Evolutionary conservation across 495 filamentous ascomycete species (phyloP).

Genomic region (Pseudomonodictys pantanalensis): DNA sequence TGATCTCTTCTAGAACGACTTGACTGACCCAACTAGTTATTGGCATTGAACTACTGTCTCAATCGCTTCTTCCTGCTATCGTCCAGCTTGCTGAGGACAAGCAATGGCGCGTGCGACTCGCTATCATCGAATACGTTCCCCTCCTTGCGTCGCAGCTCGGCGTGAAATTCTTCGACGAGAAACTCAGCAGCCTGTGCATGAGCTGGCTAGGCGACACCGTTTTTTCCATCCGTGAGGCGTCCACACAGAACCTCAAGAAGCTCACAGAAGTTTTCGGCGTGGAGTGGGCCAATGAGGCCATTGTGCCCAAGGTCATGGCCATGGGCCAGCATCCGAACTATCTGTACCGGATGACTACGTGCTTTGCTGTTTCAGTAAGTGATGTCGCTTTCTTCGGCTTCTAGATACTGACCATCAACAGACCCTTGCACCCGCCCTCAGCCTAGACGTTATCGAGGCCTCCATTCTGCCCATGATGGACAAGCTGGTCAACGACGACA

Average conservation of each 20-base stretch:
- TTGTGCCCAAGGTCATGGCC: constrained; percentile 96
- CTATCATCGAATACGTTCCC: constrained; percentile 99
- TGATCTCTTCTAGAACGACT: background rate
- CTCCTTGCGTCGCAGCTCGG: constrained; percentile 92
- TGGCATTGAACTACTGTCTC: constrained; percentile 92
- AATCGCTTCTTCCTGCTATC: constrained; percentile 96
- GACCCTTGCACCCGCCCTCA: constrained; percentile 92
- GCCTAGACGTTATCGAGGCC: constrained; percentile 83
- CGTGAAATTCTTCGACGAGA: constrained; percentile 97
- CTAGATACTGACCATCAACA: constrained; percentile 46
- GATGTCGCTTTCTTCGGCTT: background rate
- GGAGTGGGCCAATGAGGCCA: constrained; percentile 94
- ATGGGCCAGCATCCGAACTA: constrained; percentile 99
- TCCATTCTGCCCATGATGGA: constrained; percentile 95
- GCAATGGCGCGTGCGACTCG: constrained; percentile 96
- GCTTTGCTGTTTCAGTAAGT: constrained; percentile 94
- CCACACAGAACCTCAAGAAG: constrained; percentile 95
- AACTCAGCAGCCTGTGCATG: constrained; percentile 94
- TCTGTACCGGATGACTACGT: constrained; percentile 98
- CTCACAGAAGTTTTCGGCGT: constrained; percentile 97
- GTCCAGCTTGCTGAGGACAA: constrained; percentile 97
- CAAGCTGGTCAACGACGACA: constrained; percentile 85
- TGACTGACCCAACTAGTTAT: constrained; percentile 60
- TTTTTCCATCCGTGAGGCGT: constrained; percentile 96
- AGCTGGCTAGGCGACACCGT: constrained; percentile 99